Conservation (phyloP, 2,329 filamentous ascomycete genomes). For the Neonectria sp. region DNA sequence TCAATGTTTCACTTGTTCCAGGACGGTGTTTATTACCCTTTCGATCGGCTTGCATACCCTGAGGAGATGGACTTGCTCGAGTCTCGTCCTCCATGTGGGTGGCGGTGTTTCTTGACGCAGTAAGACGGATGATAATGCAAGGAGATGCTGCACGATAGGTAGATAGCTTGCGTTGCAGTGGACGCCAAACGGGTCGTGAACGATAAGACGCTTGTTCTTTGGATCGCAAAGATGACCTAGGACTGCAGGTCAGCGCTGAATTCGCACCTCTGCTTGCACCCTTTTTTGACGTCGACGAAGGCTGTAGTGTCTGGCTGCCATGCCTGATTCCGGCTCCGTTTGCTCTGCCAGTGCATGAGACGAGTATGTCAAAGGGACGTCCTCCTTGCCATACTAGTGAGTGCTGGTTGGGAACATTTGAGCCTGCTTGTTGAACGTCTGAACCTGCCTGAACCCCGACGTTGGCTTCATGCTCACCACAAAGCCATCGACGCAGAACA, state of each 20-base stretch:
- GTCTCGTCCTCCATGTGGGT: not conserved
- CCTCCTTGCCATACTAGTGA: not conserved
- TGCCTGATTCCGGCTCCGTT: not conserved
- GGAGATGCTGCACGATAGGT: not conserved
- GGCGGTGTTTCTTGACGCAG: not conserved
- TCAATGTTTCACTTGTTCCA: not conserved
- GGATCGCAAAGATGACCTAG: not conserved
- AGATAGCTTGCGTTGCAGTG: not conserved
- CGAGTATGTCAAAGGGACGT: not conserved
- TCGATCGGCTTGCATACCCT: not conserved
- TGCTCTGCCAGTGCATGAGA: not conserved
- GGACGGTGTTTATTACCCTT: not conserved
- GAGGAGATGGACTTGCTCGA: not conserved
- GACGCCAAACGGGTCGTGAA: not conserved
- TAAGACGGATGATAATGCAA: not conserved
- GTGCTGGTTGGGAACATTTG: not conserved
- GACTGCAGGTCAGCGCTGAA: not conserved
- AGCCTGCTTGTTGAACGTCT: no score
- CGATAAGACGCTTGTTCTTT: not conserved
- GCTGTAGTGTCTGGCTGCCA: not conserved
- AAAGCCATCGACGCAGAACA: no score
- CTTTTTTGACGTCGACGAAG: not conserved
- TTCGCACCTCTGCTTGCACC: not conserved
- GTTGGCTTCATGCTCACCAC: no score
- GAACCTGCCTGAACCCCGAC: no score